Evolutionary conservation across 140 eudicot genomes (phyloP), one percentile per base, ranked within the genome.

Genomic region (Ambrosia hybrid): DNA sequence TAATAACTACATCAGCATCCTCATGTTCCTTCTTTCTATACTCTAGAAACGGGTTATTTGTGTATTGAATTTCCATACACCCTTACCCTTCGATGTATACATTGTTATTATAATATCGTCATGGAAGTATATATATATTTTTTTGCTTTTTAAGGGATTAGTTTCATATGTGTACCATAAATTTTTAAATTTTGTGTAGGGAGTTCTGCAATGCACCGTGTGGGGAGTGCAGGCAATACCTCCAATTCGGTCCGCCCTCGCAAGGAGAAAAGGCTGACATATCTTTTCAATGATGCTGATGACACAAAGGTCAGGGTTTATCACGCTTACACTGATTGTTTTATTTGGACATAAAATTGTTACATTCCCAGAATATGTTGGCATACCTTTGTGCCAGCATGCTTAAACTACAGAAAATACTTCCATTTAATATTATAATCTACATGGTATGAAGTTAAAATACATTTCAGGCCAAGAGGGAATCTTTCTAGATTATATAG

Each of bases 231-330:
- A 53, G 91, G 91, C 73, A 85, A 85, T 72, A 61, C 89, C 62
- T 76, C 89, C 34, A 76, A 76, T 83, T 85, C 91, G 12, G 79
- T 48, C 53, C 91, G 95, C 6, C 87, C 91, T 21, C 83, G 91
- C 12, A 88, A 74, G 77, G 95, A 88, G 85, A 88, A 88, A 78
- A 85, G 91, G 75, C 70, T 88, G 73, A 88, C 95, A 17, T 88
- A 85, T 81, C 85, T 88, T 38, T 76, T 88, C 71, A 83, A 82
- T 61, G 84, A 84, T 79, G 76, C 95, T 3, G 85, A 88, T 80
- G 85, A 71, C 77, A 83, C 89, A 9, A 88, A 88, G 91, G 95
- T 88, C 52, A 15, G 83, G 37, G 17, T 72, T 75, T 52, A 16
- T 45, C 59, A 64, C 21, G 16, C 17, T 45, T 57, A 3, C 46